Base-by-base conservation (phyloP, 2,329 filamentous ascomycete species). In the Xylariales sp. region DNA sequence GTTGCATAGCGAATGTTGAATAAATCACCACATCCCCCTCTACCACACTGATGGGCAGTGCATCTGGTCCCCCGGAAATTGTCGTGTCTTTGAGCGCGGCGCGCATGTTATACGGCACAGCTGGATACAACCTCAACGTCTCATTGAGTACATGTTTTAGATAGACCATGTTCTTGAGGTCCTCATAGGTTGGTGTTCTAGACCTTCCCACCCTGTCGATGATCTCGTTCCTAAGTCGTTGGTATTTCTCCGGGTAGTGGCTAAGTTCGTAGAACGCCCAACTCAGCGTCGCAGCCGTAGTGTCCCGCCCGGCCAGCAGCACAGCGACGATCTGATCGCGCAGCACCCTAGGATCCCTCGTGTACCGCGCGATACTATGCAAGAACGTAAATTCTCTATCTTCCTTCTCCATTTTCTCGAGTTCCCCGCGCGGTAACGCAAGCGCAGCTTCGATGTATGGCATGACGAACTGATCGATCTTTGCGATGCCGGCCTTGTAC, bases 261-360 rank as follows among this genome's bases (percentile, higher is more conserved):
- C 80, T 73, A 4, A 88, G 64, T 54, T 86, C 80, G 54, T 83
- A 84, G 51, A 87, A 74, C 11, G 73, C 69, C 78, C 83, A 86
- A 1, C 75, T 77, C 1, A 88, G 65, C 0, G 81, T 83, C 18
- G 70, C 74, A 18, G 82, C 83, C 1, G 84, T 87, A 3, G 83
- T 88, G 58, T 88, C 85, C 34, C 80, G 69, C 4, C 83, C 85
- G 3, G 84, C 85, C 9, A 88, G 71, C 2, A 91, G 73, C 9
- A 90, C 74, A 7, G 81, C 80, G 35, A 88, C 77, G 31, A 89
- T 71, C 57, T 90, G 85, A 59, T 90, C 85, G n/a, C 86, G 81
- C 21, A 91, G 74, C 9, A 84, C 71, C 25, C 71, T 71, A 1
- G 66, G 64, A 41, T 76, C 68, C 10, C 82, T 76, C 0, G 86